phyloP scores from a whole-genome alignment of 176 grass and related monocot species.

The Avena sativa region DNA sequence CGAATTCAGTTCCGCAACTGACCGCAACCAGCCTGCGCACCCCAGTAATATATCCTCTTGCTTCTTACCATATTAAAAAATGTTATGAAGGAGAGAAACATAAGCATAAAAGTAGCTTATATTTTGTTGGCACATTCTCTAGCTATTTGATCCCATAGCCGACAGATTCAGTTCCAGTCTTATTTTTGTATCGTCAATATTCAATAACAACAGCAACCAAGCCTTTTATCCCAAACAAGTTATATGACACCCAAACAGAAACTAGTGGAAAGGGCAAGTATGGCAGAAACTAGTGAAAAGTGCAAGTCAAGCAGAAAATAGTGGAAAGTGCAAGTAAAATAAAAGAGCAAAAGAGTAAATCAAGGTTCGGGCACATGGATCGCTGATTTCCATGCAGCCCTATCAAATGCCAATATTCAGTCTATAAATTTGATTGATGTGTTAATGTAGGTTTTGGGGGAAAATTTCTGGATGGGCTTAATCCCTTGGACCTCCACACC shows the following conservation, averaged over 20 bases:
- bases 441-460: background rate
- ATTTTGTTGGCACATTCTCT: background rate
- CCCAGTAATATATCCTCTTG: background rate
- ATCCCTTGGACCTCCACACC: too few species aligned
- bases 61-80: background rate
- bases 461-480: too few species aligned
- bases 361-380: too few species aligned
- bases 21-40: background rate
- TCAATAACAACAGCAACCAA: too few species aligned
- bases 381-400: too few species aligned
- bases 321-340: too few species aligned
- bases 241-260: too few species aligned
- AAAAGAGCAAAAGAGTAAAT: too few species aligned
- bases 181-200: background rate
- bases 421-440: conserved; percentile 11
- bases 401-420: background rate
- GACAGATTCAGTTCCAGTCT: conserved; percentile 2
- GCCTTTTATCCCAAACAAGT: too few species aligned
- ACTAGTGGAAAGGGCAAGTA: too few species aligned
- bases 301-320: too few species aligned
- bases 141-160: background rate
- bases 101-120: conserved; percentile 10
- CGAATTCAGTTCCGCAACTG: background rate
- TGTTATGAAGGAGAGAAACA: background rate
- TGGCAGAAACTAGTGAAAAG: too few species aligned